Conservation (phyloP, 2,329 filamentous ascomycete species). For the Ambrosiella beaveri region DNA sequence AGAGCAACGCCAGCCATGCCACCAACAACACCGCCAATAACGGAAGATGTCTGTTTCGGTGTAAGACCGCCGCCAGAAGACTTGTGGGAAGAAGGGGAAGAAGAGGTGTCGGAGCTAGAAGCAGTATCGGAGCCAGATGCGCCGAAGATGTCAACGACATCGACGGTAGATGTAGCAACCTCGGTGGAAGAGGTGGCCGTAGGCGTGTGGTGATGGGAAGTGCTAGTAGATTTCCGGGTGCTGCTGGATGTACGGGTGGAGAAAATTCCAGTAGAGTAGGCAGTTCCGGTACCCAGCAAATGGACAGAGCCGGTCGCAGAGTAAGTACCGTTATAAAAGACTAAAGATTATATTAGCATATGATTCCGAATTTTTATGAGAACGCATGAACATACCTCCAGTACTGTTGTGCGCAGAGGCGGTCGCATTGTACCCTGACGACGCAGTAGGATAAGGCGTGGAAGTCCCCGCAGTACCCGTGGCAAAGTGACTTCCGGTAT, state of each 20-base stretch:
- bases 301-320: not conserved
- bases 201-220: not conserved
- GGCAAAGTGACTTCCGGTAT: not conserved
- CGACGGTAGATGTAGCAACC: slow-evolving; percentile 9
- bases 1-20: slow-evolving; percentile 41
- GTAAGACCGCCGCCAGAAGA: not conserved
- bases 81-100: slow-evolving; percentile 14
- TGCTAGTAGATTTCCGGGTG: not conserved
- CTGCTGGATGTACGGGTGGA: not conserved
- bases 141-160: slow-evolving; percentile 14
- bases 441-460: slow-evolving; percentile 4
- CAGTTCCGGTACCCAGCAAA: not conserved
- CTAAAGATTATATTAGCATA: not conserved
- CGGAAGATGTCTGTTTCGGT: slow-evolving; percentile 14
- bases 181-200: not conserved
- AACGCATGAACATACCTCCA: slow-evolving; percentile 4
- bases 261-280: slow-evolving; percentile 3
- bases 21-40: slow-evolving; percentile 41
- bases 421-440: slow-evolving; percentile 3
- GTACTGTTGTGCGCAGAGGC: slow-evolving; percentile 4
- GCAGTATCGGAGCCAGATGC: not conserved
- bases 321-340: slow-evolving; percentile 2
- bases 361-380: not conserved
- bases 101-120: not conserved
- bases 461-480: slow-evolving; percentile 1